These are phyloP conservation scores for Ceratobasidium sp. DNA, from an alignment of 1,284 basidiomycete genomes.

Conservation along the genomic window DNA sequence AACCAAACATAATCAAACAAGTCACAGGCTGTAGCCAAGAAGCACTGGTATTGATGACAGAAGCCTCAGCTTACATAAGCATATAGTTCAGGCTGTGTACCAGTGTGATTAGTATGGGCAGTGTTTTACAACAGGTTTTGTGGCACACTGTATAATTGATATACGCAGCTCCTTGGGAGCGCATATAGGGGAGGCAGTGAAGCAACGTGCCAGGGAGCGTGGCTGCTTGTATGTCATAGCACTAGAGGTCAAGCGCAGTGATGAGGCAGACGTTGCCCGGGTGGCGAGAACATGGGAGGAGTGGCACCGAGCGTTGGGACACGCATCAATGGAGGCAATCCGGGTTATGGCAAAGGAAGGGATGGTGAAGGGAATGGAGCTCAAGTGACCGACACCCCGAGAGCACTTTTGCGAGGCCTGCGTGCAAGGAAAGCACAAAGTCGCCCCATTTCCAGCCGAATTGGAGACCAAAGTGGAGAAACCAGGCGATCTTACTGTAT, in stretches of 20 bases:
- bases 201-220: background rate
- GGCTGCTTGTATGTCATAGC: background rate
- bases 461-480: background rate
- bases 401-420: constrained; percentile 6
- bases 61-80: too few relatives aligned
- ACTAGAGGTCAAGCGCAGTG: background rate
- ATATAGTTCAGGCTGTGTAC: too few relatives aligned
- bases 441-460: background rate
- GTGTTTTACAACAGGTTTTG: too few relatives aligned
- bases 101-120: too few relatives aligned
- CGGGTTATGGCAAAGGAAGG: constrained; percentile 14
- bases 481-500: background rate
- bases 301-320: constrained; percentile 18
- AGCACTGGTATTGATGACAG: too few relatives aligned
- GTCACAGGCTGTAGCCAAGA: too few relatives aligned
- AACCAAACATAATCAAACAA: too few relatives aligned
- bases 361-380: constrained; percentile 11
- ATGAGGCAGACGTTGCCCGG: background rate
- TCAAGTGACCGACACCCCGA: background rate
- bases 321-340: constrained; percentile 5
- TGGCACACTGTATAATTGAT: background rate
- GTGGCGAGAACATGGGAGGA: constrained; percentile 10
- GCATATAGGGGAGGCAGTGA: background rate
- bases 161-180: background rate
- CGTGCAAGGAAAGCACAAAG: background rate